Evolutionary conservation across 2,329 filamentous ascomycete species (phyloP).

Genomic region (Apiospora kogelbergensis): DNA sequence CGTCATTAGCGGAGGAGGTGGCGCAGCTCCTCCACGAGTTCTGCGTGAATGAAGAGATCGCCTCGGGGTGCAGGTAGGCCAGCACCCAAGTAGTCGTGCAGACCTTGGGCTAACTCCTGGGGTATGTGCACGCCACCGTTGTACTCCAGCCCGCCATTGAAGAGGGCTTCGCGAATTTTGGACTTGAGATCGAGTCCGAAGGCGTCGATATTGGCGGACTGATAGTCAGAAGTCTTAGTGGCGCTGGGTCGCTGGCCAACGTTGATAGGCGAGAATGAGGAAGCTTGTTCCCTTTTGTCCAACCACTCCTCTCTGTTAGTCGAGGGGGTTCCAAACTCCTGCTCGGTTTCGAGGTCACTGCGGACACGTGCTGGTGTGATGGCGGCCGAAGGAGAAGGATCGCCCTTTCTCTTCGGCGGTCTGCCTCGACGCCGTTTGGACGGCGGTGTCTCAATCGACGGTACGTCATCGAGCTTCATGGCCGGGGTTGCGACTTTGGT

Average conservation of each 20-base stretch:
- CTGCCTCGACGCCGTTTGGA: not conserved
- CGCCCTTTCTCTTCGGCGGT: not conserved
- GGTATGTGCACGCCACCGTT: not conserved
- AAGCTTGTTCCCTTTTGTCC: no score
- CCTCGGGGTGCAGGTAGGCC: not conserved
- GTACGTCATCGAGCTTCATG: not conserved
- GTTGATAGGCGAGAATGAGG: not conserved
- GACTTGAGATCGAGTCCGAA: not conserved
- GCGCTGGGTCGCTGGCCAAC: not conserved
- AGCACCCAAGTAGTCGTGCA: not conserved
- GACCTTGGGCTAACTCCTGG: not conserved
- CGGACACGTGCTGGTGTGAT: not conserved
- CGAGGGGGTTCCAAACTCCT: not conserved
- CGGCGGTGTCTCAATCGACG: not conserved
- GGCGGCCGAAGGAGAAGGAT: not conserved
- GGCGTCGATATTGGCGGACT: not conserved
- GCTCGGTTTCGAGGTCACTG: no score
- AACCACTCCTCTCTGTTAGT: not conserved
- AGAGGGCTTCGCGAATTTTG: not conserved
- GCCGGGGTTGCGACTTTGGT: not conserved
- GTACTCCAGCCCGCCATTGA: not conserved
- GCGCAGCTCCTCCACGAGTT: not conserved
- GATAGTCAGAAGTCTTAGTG: not conserved
- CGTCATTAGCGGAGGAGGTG: not conserved
- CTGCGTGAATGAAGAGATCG: not conserved